Base-by-base conservation (phyloP, 2,329 filamentous ascomycete genomes). In the Fusarium cyanostomum region DNA sequence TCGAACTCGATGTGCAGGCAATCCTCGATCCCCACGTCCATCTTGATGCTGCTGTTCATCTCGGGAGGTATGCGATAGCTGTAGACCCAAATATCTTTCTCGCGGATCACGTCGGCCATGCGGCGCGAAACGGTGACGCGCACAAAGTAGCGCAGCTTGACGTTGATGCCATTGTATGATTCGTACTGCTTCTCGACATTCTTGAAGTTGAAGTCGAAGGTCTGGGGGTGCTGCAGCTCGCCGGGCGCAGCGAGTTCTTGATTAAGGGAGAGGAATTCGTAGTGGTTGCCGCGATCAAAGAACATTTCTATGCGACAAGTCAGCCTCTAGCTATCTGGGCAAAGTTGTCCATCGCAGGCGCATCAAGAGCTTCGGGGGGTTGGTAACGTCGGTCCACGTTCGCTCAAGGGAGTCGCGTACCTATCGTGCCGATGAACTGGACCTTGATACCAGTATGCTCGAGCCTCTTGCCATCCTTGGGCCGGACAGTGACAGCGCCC, bases 111-210 rank as follows among this genome's bases (percentile, higher is more conserved):
- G 75, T 99, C 95, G 71, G 93, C 92, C 93, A 99, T 98, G 76
- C 95, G 89, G 73, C 95, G 88, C 48, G 93, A 96, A 43, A 99
- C 95, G 31, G 95, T 99, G 69, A 98, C 95, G 70, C 94, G 91
- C 56, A 98, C 89, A 80, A 98, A 98, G 86, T 99, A 99, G 70
- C 95, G 93, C 76, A 99, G 86, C 83, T 97, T 96, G 73, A 99
- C 95, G 76, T 99, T 99, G 87, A 99, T 99, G 74, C 95, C 95
- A 77, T 97, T 96, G 85, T 99, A 99, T 67, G 94, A 97, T 81
- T 99, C 96, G 84, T 99, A 99, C 79, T 96, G 94, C 84, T 99
- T 99, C 86, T 99, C 95, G 72, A 99, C 93, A 78, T 98, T 99
- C 80, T 98, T 98, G 87, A 99, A 99, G 82, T 97, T 96, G 87